Conservation (phyloP, 1,284 basidiomycete genomes). For the Exobasidium rhododendri region DNA sequence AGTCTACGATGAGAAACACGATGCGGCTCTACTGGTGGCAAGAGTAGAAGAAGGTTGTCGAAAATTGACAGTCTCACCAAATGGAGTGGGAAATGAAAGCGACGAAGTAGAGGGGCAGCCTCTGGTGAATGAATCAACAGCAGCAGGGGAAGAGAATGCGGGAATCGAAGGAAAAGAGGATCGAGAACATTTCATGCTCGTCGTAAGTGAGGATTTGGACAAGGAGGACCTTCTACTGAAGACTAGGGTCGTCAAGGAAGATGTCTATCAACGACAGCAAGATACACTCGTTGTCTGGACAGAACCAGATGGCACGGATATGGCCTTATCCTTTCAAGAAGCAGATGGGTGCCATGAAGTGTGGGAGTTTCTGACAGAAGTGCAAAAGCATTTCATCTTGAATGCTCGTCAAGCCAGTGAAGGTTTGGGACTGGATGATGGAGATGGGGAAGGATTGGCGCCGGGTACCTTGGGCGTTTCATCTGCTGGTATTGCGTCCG, state of each 20-base stretch:
- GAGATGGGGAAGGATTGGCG: conserved; percentile 14
- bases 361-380: conserved; percentile 93
- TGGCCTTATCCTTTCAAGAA: conserved; percentile 95
- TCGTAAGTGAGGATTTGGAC: conserved; percentile 46
- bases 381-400: conserved; percentile 71
- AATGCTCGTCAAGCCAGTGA: conserved; percentile 18
- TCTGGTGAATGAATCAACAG: neutral
- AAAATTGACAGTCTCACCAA: conserved; percentile 23
- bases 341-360: conserved; percentile 92
- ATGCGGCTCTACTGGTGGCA: conserved; percentile 50
- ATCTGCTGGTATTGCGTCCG: conserved; percentile 3
- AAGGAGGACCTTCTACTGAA: conserved; percentile 48
- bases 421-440: conserved; percentile 16
- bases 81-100: conserved; percentile 8
- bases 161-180: conserved; percentile 37
- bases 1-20: conserved; percentile 50
- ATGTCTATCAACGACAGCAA: conserved; percentile 54
- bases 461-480: neutral
- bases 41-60: conserved; percentile 46
- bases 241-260: conserved; percentile 49
- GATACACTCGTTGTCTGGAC: conserved; percentile 99
- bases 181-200: conserved; percentile 51
- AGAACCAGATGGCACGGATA: conserved; percentile 87
- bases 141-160: neutral
- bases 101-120: conserved; percentile 9